phyloP scores from a whole-genome alignment of 2,329 filamentous ascomycete species.

The Hypoxylon sp. region DNA sequence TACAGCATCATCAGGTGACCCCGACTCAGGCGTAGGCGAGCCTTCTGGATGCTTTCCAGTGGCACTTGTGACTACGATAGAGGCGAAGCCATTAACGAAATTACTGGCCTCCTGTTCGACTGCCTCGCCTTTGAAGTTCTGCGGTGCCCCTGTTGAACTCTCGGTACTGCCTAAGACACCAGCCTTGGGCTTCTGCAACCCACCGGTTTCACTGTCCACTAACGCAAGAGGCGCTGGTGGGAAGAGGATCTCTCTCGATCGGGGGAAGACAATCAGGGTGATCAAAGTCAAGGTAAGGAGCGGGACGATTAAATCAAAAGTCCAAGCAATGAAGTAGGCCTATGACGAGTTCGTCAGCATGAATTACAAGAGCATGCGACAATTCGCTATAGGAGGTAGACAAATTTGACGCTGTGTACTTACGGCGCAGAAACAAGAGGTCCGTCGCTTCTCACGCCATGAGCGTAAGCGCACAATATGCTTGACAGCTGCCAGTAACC shows the following conservation, averaged over 20 bases:
- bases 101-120: conserved; percentile 87
- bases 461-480: conserved; percentile 83
- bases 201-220: conserved; percentile 78
- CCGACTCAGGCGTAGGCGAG: conserved; percentile 63
- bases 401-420: neutral
- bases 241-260: conserved; percentile 75
- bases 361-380: neutral
- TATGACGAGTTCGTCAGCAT: conserved; percentile 34
- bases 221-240: conserved; percentile 83
- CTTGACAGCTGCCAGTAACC: conserved; percentile 76
- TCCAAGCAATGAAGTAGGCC: conserved; percentile 75
- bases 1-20: conserved; percentile 47
- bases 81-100: conserved; percentile 80
- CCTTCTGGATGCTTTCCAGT: conserved; percentile 81
- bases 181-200: conserved; percentile 81
- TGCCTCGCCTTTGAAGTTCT: conserved; percentile 86
- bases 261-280: conserved; percentile 75
- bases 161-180: conserved; percentile 83
- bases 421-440: conserved; percentile 74
- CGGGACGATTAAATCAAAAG: conserved; percentile 78
- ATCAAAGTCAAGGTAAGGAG: conserved; percentile 71
- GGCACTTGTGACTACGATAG: conserved; percentile 80
- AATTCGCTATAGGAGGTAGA: neutral
- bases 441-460: conserved; percentile 81
- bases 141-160: conserved; percentile 83